These are phyloP conservation scores for Phytophthora nicotianae DNA, from an alignment of 352 stramenopile species.

Conservation along the genomic window DNA sequence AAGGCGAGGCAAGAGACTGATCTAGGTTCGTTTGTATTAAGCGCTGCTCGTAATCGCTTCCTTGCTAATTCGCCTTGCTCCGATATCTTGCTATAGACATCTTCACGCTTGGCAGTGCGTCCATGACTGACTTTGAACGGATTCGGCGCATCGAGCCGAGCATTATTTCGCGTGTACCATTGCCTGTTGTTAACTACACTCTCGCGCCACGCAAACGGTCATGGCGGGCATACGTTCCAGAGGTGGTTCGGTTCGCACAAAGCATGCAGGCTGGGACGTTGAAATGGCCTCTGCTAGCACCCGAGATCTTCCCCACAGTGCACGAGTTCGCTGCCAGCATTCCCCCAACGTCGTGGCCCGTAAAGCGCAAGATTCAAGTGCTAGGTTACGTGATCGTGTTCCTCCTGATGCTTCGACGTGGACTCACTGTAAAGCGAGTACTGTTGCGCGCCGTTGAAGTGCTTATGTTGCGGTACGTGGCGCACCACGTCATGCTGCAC, in stretches of 20 bases:
- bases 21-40: conserved; percentile 46
- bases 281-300: conserved; percentile 57
- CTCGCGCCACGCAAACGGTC: conserved; percentile 52
- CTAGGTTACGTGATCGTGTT: conserved; percentile 61
- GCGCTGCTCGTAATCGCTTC: background rate
- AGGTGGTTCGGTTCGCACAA: conserved; percentile 57
- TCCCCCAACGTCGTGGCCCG: conserved; percentile 39
- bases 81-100: conserved; percentile 50
- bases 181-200: conserved; percentile 73
- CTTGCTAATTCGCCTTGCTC: background rate
- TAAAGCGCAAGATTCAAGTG: conserved; percentile 52
- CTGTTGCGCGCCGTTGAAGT: conserved; percentile 62
- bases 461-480: conserved; percentile 59
- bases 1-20: conserved; percentile 49
- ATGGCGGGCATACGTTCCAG: conserved; percentile 50
- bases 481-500: conserved; percentile 55
- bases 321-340: conserved; percentile 43
- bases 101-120: conserved; percentile 75
- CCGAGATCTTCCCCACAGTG: conserved; percentile 54
- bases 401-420: conserved; percentile 59
- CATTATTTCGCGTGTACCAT: conserved; percentile 51
- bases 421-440: conserved; percentile 49
- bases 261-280: conserved; percentile 61
- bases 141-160: conserved; percentile 51
- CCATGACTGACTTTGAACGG: conserved; percentile 69